Percentiles rank a stretch among this genome's conserved stretches.
phyloP scores from a whole-genome alignment of 2,329 filamentous ascomycete species.

The Cylindrodendrum hubeiense region DNA sequence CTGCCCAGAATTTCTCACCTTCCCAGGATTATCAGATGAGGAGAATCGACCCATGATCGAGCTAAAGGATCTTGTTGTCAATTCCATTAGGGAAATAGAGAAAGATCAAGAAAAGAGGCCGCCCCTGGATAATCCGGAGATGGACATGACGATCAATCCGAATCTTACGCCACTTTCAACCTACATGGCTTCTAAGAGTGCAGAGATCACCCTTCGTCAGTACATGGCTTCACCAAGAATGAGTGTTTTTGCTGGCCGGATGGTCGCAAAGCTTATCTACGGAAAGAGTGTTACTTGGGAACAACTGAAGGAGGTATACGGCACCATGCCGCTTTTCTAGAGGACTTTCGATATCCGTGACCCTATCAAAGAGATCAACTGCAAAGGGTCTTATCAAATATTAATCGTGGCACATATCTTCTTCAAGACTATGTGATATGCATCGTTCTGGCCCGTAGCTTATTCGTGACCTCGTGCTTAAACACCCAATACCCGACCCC shows the following conservation, averaged over 20 bases:
- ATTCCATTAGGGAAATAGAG: slow-evolving; percentile 30
- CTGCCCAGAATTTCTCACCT: slow-evolving; percentile 49
- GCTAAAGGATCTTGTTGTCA: slow-evolving; percentile 28
- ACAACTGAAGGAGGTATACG: slow-evolving; percentile 39
- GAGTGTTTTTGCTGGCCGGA: slow-evolving; percentile 32
- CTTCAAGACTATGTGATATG: background rate
- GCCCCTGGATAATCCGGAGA: slow-evolving; percentile 24
- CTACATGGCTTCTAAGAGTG: slow-evolving; percentile 37
- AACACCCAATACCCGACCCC: background rate
- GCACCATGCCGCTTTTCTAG: slow-evolving; percentile 30
- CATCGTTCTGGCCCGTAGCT: background rate
- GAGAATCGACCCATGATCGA: slow-evolving; percentile 41
- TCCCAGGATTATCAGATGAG: slow-evolving; percentile 42
- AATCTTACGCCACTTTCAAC: slow-evolving; percentile 33
- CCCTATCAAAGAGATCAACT: background rate
- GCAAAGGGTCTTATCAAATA: background rate
- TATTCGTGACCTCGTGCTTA: background rate
- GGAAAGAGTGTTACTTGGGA: slow-evolving; percentile 38
- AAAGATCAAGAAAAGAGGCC: slow-evolving; percentile 6
- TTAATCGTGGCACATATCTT: background rate
- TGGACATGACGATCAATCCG: background rate
- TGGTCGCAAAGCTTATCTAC: slow-evolving; percentile 37
- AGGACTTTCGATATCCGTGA: background rate
- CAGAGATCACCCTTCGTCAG: slow-evolving; percentile 35
- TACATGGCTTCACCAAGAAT: slow-evolving; percentile 38